Evolutionary conservation across 2,329 filamentous ascomycete species (phyloP).

Genomic region (Apiospora marii): DNA sequence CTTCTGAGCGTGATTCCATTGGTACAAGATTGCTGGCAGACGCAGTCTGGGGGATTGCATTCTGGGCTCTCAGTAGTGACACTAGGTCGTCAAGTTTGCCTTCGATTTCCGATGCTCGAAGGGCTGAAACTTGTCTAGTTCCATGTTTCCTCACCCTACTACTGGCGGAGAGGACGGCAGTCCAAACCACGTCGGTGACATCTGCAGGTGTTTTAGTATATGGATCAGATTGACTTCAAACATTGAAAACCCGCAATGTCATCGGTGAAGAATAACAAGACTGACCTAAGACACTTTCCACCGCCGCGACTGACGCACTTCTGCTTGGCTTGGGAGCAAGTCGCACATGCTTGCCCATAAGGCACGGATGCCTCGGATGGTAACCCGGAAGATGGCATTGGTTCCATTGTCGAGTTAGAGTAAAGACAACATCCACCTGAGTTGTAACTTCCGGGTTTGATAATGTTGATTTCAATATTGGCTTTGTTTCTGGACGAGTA

Average conservation of each 20-base stretch:
- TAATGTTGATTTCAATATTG: background rate
- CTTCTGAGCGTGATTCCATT: background rate
- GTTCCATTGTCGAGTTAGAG: background rate
- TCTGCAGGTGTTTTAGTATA: background rate
- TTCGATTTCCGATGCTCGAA: background rate
- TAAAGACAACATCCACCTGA: background rate
- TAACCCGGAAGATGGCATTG: background rate
- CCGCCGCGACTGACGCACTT: background rate
- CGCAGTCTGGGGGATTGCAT: background rate
- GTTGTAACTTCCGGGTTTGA: background rate
- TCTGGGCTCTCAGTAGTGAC: background rate
- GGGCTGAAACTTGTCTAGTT: no score
- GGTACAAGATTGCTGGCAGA: background rate
- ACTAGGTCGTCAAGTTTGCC: background rate
- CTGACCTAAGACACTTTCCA: background rate
- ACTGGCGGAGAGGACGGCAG: background rate
- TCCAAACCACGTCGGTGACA: background rate
- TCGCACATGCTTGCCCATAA: background rate
- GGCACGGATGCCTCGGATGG: background rate
- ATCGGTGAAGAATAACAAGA: background rate
- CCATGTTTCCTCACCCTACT: background rate
- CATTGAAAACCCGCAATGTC: background rate
- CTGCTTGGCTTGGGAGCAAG: background rate
- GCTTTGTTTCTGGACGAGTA: background rate
- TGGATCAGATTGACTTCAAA: no score